Evolutionary conservation across 352 stramenopile genomes (phyloP), one percentile per base, ranked within the genome.

Genomic region (Phytophthora podocarpi): DNA sequence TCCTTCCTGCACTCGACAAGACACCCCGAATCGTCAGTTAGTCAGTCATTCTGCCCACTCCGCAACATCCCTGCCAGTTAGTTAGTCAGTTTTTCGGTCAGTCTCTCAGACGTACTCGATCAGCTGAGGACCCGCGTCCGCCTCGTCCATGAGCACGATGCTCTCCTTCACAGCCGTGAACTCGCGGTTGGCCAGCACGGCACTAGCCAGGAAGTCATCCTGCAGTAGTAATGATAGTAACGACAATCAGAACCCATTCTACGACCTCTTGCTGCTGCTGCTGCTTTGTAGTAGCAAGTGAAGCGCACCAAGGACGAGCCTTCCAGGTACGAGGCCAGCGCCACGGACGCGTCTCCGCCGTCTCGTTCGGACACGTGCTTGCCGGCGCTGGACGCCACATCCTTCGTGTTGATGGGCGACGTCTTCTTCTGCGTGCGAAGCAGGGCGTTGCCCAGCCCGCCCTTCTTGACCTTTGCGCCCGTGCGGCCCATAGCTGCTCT

Each of bases 121-220:
- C 49, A 92, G 62, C 24, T 78, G 85, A 28, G 83, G 70, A 9
- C 82, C 78, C 1, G 66, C 53, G 20, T 90, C 72, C 21, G 66
- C 60, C 46, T 82, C 72, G 31, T 96, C 85, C 39, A 94, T 68
- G 23, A 96, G 76, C 64, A 96, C 67, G 39, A 96, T 89, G 48
- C 76, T 87, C 62, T 97, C 89, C 61, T 92, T 93, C 67, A 97
- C 85, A 12, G 92, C 90, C 26, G 89, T 94, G 67, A 98, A 98
- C 39, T 97, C 87, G 23, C 93, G 87, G 59, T 97, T 96, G 10
- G 90, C 89, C 28, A 98, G 72, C 61, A 96, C 87, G 2, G 93
- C 91, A 41, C 77, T 97, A n/a, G 89, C 87, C 27, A 98, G 74
- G 59, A 98, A 98, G 46, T 98, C 93, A 39, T 98, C 93, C 74